Evolutionary conservation across 257 asterid genomes (phyloP).

Genomic region (Solanum phureja): DNA sequence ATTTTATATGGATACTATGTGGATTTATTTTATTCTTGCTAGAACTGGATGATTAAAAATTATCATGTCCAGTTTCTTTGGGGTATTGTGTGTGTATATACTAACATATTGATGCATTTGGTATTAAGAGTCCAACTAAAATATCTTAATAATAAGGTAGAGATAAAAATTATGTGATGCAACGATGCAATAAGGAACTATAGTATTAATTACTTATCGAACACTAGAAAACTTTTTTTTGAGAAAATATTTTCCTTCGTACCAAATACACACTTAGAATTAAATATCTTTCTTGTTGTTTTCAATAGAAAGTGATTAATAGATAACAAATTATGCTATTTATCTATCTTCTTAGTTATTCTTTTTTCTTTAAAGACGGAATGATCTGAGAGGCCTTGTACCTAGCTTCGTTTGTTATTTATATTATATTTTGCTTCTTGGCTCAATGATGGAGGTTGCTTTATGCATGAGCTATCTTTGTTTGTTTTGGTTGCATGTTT

Average conservation of each 20-base stretch:
- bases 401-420: accelerated
- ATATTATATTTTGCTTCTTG: background rate
- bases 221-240: too few relatives aligned
- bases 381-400: background rate
- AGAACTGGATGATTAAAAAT: background rate
- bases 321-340: background rate
- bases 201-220: too few relatives aligned
- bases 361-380: background rate
- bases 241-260: too few relatives aligned
- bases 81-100: background rate
- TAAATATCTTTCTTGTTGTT: too few relatives aligned
- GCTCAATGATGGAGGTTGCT: background rate
- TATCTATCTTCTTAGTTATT: background rate
- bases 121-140: accelerated
- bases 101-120: background rate
- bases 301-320: background rate
- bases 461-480: background rate
- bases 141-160: background rate
- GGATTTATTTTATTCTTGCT: background rate
- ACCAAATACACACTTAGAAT: too few relatives aligned
- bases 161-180: background rate
- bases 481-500: background rate
- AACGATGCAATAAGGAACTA: background rate
- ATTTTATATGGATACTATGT: background rate
- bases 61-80: background rate